phyloP scores from a whole-genome alignment of 2,329 filamentous ascomycete genomes.

The Gnomoniopsis sp. region DNA sequence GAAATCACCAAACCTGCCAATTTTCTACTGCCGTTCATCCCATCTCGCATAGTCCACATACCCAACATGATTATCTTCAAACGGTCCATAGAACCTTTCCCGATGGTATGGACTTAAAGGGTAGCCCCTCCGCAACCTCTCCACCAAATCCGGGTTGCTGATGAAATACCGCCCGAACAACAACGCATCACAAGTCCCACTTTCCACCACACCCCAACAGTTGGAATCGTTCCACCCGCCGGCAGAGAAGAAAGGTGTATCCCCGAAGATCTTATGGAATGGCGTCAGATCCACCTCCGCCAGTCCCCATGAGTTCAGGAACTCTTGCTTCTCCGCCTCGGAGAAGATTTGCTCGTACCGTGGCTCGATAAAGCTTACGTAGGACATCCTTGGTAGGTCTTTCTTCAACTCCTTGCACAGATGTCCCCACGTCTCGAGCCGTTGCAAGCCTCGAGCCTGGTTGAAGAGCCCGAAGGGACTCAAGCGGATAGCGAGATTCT shows the following conservation, averaged over 20 bases:
- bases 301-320: constrained; percentile 12
- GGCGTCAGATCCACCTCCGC: constrained; percentile 11
- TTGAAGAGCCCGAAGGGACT: constrained; percentile 55
- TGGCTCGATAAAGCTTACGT: constrained; percentile 54
- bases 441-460: constrained; percentile 43
- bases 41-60: constrained; percentile 14
- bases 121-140: constrained; percentile 34
- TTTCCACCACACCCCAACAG: constrained; percentile 27
- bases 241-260: constrained; percentile 28
- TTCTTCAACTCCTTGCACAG: constrained; percentile 46
- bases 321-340: constrained; percentile 25
- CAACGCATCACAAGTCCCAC: constrained; percentile 25
- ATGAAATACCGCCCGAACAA: constrained; percentile 40
- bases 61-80: constrained; percentile 4
- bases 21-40: constrained; percentile 5
- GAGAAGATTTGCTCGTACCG: constrained; percentile 36
- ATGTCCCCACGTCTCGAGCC: constrained; percentile 54
- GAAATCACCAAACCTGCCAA: not conserved
- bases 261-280: constrained; percentile 17
- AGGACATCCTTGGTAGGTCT: constrained; percentile 45
- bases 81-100: constrained; percentile 33
- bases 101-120: constrained; percentile 34
- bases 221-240: constrained; percentile 24
- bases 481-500: constrained; percentile 48
- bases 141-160: constrained; percentile 42